These are phyloP conservation scores for Fibroporia radiculosa DNA, from an alignment of 768 basidiomycete species.

Conservation along the genomic window DNA sequence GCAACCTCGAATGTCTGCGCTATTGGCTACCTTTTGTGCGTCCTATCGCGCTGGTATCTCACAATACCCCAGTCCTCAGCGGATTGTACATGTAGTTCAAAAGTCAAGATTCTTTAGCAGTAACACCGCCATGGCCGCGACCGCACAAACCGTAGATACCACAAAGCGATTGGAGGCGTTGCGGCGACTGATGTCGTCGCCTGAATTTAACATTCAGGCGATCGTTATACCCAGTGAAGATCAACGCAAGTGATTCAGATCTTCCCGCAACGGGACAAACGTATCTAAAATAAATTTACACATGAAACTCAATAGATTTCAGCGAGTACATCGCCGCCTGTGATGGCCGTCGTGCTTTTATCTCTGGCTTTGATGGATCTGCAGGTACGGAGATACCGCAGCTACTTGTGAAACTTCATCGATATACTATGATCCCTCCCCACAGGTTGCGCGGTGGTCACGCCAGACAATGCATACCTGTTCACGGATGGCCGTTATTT, in stretches of 20 bases:
- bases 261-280: background rate
- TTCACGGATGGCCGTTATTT: slow-evolving; percentile 98
- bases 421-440: background rate
- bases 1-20: background rate
- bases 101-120: background rate
- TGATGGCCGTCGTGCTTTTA: slow-evolving; percentile 78
- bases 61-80: background rate
- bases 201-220: slow-evolving; percentile 50
- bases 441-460: slow-evolving; percentile 71
- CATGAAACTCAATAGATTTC: slow-evolving; percentile 42
- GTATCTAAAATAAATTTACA: background rate
- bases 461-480: slow-evolving; percentile 60
- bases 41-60: background rate
- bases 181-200: slow-evolving; percentile 60
- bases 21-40: background rate
- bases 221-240: slow-evolving; percentile 89
- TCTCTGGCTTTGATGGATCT: slow-evolving; percentile 92
- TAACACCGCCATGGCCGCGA: background rate
- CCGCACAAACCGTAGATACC: slow-evolving; percentile 47
- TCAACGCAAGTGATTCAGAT: slow-evolving; percentile 54
- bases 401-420: no score
- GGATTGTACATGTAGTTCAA: background rate
- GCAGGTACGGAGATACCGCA: slow-evolving; percentile 59
- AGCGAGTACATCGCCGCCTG: slow-evolving; percentile 86
- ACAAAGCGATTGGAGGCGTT: slow-evolving; percentile 53